Base-by-base conservation (phyloP, 768 basidiomycete genomes). In the Lactifluus piperatus region DNA sequence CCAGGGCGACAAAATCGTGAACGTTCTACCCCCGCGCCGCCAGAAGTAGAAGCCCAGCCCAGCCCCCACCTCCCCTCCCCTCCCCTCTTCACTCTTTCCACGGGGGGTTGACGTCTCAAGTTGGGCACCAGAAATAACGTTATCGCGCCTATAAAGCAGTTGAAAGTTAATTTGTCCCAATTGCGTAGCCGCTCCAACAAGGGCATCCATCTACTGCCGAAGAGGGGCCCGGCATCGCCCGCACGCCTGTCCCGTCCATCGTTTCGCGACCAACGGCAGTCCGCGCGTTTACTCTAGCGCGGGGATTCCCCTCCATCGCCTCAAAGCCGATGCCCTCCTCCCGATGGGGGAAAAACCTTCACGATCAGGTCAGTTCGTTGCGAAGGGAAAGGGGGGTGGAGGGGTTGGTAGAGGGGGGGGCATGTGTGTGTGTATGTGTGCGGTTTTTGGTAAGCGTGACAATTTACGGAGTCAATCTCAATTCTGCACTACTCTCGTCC, bases 11-110 rank as follows among this genome's bases (percentile, higher is more conserved):
- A 24, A 44, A 48, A 36, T 46, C 30, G 49, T 30, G 59, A 56
- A 60, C 54, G 59, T 60, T 60, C 54, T 60, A 60, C 59, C 59
- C 48, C 59, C 59, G 59, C 59, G 46, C 59, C 59, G 59, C 59
- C 54, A 60, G 59, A 60, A 60, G 59, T 44, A 51, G 54, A 60
- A 41, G 46, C 37, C 26, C 5, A 41, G 46, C 37, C 26, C 5
- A 18, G 5, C 18, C 39, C 5, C 39, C 39, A 37, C 1, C 6
- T n/a, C 26, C 20, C 20, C 30, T 16, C 11, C 4, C 10, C 13
- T 13, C 13, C 10, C 8, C 14, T 10, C 29, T 26, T 18, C 39
- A 41, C 39, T 3, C 4, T 20, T 16, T 32, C 32, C 48, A 18
- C 54, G 51, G 44, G 16, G 51, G 44, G 16, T 36, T 43, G 54